Percentiles rank a stretch among this genome's conserved stretches.
Conservation (phyloP, 768 basidiomycete genomes). For the Pleurotus djamor region DNA sequence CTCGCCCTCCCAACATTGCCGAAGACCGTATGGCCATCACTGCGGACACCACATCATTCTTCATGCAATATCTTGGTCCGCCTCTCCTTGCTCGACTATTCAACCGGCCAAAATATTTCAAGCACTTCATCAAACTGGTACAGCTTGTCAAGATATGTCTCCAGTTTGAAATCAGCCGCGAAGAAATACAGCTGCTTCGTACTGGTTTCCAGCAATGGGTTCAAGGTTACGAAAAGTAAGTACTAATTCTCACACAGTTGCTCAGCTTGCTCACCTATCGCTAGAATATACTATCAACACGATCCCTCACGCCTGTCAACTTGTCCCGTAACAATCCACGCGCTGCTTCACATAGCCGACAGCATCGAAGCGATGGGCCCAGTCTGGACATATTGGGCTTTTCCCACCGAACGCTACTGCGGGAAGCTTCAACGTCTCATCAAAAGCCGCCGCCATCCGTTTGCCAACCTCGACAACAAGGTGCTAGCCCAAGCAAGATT, state of each 20-base stretch:
- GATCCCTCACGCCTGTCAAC: conserved; percentile 15
- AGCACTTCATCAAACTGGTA: conserved; percentile 39
- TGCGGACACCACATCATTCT: conserved; percentile 22
- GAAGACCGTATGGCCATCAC: neutral
- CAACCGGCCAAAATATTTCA: conserved; percentile 27
- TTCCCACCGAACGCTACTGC: conserved; percentile 37
- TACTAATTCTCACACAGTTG: neutral
- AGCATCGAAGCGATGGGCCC: conserved; percentile 29
- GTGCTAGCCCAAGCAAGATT: conserved; percentile 26
- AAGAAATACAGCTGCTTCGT: conserved; percentile 20
- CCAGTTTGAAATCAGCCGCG: conserved; percentile 25
- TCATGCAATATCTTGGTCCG: conserved; percentile 35
- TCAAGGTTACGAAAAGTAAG: conserved; percentile 31
- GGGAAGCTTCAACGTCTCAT: conserved; percentile 22
- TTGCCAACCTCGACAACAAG: conserved; percentile 22
- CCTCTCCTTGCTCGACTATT: conserved; percentile 32
- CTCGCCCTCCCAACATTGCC: no score
- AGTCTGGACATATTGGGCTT: conserved; percentile 35
- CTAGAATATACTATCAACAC: conserved; percentile 28
- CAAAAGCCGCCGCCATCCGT: conserved; percentile 27
- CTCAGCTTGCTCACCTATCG: no score
- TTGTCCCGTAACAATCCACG: conserved; percentile 21
- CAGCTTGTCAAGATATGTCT: conserved; percentile 31
- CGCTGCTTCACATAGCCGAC: conserved; percentile 25
- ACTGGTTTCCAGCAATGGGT: conserved; percentile 27